These are phyloP conservation scores for Plasmodium vinckei DNA, from an alignment of 169 alveolate genomes.

Conservation along the genomic window DNA sequence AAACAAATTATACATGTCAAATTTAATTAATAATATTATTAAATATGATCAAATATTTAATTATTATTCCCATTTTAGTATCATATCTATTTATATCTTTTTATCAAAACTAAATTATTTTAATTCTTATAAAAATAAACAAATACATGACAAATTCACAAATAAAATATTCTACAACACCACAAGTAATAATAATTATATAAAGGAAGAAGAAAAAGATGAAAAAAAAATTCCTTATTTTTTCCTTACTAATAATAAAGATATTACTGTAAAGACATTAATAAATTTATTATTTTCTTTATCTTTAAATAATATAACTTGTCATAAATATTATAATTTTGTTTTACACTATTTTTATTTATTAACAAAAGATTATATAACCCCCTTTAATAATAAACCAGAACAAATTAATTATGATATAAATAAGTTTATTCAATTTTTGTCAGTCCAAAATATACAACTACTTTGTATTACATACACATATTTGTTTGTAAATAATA, in stretches of 20 bases:
- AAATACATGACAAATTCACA: slow-evolving; percentile 10
- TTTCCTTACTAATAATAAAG: slow-evolving; percentile 3
- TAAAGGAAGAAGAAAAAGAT: neutral
- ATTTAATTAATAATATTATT: slow-evolving; percentile 3
- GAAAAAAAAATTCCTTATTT: neutral
- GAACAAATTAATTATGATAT: neutral
- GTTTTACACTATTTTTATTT: slow-evolving; percentile 2
- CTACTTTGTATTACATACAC: slow-evolving; percentile 39
- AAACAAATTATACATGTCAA: slow-evolving; percentile 2
- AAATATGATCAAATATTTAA: neutral
- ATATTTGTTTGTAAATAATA: slow-evolving; percentile 29
- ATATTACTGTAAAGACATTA: slow-evolving; percentile 15
- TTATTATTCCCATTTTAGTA: slow-evolving; percentile 39
- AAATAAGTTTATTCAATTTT: slow-evolving; percentile 6
- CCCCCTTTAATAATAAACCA: neutral
- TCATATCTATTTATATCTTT: slow-evolving; percentile 36
- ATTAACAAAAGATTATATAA: neutral
- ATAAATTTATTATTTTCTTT: slow-evolving; percentile 35
- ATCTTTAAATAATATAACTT: slow-evolving; percentile 6
- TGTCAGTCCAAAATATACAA: slow-evolving; percentile 47
- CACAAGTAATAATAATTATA: neutral
- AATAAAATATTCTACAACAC: slow-evolving; percentile 7
- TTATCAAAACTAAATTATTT: slow-evolving; percentile 42
- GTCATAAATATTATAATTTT: neutral
- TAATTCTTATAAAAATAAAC: slow-evolving; percentile 4